Evolutionary conservation across 78 protist genomes (phyloP).

Genomic region (Pigoraptor vietnamica): DNA sequence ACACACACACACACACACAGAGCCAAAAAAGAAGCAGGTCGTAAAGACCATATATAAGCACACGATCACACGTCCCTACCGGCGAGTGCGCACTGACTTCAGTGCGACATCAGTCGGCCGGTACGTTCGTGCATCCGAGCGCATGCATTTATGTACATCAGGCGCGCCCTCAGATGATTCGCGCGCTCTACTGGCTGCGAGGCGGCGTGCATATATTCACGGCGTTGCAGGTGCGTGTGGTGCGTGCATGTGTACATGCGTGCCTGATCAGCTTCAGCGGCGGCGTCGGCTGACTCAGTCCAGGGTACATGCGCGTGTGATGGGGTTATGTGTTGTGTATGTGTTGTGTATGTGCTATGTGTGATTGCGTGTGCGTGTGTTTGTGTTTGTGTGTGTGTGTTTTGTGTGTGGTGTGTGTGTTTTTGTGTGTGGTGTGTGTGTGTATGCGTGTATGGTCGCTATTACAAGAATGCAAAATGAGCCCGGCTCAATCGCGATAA

Average conservation of each 20-base stretch:
- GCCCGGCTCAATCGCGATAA: no score
- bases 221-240: no score
- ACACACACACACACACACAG: constrained; percentile 1
- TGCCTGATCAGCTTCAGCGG: no score
- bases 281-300: no score
- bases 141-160: neutral
- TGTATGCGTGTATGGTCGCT: neutral
- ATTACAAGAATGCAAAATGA: neutral
- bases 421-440: neutral
- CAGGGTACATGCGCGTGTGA: no score
- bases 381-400: neutral
- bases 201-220: no score
- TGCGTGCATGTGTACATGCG: no score
- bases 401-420: neutral
- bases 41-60: neutral
- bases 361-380: neutral
- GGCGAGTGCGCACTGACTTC: neutral
- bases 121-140: neutral
- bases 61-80: neutral
- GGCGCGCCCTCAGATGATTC: neutral
- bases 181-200: no score
- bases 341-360: neutral
- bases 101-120: no score
- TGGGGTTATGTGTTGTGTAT: neutral
- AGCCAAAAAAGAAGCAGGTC: no score